Evolutionary conservation across 306 rosid species (phyloP).

Genomic region (Quercus ilex): DNA sequence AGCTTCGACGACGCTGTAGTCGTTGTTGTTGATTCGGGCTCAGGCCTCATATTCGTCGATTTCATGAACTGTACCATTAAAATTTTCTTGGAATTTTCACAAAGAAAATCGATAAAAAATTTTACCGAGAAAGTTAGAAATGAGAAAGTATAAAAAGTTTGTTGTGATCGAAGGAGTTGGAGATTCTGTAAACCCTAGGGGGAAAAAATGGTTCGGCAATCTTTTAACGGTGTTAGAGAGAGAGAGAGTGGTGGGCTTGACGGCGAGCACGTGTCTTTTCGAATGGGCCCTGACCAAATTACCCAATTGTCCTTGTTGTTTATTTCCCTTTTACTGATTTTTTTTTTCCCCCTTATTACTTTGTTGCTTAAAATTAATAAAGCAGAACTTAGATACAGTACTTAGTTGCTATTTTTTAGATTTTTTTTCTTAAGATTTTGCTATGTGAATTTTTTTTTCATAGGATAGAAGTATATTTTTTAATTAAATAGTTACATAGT

Average conservation of each 20-base stretch:
- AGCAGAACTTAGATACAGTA: too few species aligned
- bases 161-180: slow-evolving; percentile 15
- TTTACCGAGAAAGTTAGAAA: neutral
- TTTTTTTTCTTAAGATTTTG: too few species aligned
- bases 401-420: too few species aligned
- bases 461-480: too few species aligned
- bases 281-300: neutral
- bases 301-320: neutral
- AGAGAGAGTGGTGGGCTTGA: slow-evolving; percentile 2
- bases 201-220: neutral
- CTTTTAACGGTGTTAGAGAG: slow-evolving; percentile 21
- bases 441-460: too few species aligned
- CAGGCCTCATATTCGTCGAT: slow-evolving; percentile 41
- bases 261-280: slow-evolving; percentile 39
- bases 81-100: neutral
- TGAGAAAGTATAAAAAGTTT: neutral
- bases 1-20: slow-evolving; percentile 35
- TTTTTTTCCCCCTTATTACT: too few species aligned
- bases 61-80: slow-evolving; percentile 66
- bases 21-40: slow-evolving; percentile 32
- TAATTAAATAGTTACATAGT: too few species aligned
- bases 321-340: too few species aligned
- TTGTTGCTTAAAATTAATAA: too few species aligned
- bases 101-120: neutral
- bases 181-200: slow-evolving; percentile 46